phyloP scores from a whole-genome alignment of 768 basidiomycete genomes.

The Psilocybe azurescens region DNA sequence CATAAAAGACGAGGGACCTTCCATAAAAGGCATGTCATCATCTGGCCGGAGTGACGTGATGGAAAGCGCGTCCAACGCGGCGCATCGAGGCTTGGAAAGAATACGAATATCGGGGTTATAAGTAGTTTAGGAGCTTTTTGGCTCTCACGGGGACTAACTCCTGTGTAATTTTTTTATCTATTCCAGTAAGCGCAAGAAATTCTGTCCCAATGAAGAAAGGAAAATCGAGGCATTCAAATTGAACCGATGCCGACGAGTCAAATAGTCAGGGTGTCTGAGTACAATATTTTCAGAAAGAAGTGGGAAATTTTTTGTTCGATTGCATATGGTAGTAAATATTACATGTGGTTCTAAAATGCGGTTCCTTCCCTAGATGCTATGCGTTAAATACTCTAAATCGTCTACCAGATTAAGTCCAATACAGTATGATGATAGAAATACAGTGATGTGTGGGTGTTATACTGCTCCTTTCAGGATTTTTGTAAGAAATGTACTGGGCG shows the following conservation, averaged over 20 bases:
- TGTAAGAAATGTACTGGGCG: background rate
- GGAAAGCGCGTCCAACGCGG: background rate
- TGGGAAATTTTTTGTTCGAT: constrained; percentile 8
- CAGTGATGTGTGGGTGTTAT: constrained; percentile 17
- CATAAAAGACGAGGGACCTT: constrained; percentile 24
- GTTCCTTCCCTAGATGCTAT: constrained; percentile 20
- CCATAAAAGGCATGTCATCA: constrained; percentile 14
- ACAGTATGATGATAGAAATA: constrained; percentile 25
- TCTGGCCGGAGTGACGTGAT: background rate
- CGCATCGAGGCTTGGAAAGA: background rate
- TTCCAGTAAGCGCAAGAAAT: background rate
- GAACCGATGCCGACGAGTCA: no score
- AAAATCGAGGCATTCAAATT: background rate
- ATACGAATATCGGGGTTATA: background rate
- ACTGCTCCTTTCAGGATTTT: constrained; percentile 5
- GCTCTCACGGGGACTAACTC: constrained; percentile 6
- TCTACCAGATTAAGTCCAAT: constrained; percentile 20
- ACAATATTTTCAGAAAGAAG: background rate
- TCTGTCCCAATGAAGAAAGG: background rate
- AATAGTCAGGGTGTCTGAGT: background rate
- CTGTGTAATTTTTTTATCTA: background rate
- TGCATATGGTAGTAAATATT: constrained; percentile 14
- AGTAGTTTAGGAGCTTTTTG: background rate
- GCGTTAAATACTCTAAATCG: constrained; percentile 21
- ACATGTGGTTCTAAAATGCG: constrained; percentile 23